Percentiles rank a stretch among this genome's conserved stretches.
phyloP scores from a whole-genome alignment of 2,329 filamentous ascomycete species.

The Pestalotiopsis sp. region DNA sequence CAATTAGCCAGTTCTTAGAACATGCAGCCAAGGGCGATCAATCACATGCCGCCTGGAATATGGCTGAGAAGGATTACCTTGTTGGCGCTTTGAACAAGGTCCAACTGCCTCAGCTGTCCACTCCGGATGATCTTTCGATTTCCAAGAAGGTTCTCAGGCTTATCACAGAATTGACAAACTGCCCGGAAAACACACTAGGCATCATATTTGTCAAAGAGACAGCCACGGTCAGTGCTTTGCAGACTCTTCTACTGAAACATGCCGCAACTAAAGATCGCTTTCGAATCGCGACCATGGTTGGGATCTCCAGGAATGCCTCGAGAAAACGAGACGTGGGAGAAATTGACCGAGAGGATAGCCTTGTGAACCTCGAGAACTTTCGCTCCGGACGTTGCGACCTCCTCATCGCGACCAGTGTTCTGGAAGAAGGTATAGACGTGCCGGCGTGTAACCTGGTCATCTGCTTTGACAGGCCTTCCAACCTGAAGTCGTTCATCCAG shows the following conservation, averaged over 20 bases:
- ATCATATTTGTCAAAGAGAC: conserved; percentile 72
- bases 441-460: conserved; percentile 65
- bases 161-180: conserved; percentile 50
- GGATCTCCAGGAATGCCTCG: conserved; percentile 43
- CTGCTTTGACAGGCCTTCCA: conserved; percentile 54
- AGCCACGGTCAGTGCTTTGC: conserved; percentile 61
- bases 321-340: conserved; percentile 44
- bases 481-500: conserved; percentile 62
- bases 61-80: conserved; percentile 60
- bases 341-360: conserved; percentile 25
- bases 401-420: conserved; percentile 64
- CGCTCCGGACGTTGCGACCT: conserved; percentile 57
- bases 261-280: conserved; percentile 50
- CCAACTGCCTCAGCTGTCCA: conserved; percentile 19
- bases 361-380: conserved; percentile 52
- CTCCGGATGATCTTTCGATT: conserved; percentile 33
- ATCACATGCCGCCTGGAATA: conserved; percentile 43
- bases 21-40: conserved; percentile 26
- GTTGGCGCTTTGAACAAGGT: conserved; percentile 45
- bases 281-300: conserved; percentile 57
- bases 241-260: conserved; percentile 57
- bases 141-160: conserved; percentile 63
- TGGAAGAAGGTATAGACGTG: conserved; percentile 71
- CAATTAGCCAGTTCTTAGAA: conserved; percentile 39
- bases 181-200: conserved; percentile 49